phyloP scores from a whole-genome alignment of 2,329 filamentous ascomycete species.

The Kalmusia sp. region DNA sequence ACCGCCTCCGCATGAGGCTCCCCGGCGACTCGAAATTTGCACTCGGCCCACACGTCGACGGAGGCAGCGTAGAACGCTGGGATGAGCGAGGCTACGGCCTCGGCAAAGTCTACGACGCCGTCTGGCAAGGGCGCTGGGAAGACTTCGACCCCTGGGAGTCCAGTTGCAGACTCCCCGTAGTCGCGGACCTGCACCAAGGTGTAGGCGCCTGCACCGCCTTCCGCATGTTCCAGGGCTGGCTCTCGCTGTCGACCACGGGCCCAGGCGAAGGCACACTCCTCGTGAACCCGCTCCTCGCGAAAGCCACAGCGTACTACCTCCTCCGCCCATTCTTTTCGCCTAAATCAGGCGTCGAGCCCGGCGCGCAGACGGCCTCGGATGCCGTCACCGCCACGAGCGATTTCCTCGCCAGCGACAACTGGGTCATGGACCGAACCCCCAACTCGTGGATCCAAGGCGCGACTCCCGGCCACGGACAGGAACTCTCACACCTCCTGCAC shows the following conservation, averaged over 20 bases:
- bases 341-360: conserved; percentile 45
- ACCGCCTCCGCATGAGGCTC: conserved; percentile 61
- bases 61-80: conserved; percentile 60
- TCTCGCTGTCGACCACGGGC: conserved; percentile 76
- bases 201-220: conserved; percentile 85
- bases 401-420: conserved; percentile 64
- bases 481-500: conserved; percentile 69
- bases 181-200: conserved; percentile 79
- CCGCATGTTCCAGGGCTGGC: conserved; percentile 89
- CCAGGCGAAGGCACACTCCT: conserved; percentile 81
- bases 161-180: conserved; percentile 69
- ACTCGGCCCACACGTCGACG: conserved; percentile 64
- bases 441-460: conserved; percentile 73
- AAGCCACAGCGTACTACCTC: conserved; percentile 80
- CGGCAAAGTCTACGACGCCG: conserved; percentile 72
- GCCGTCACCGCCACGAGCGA: conserved; percentile 40
- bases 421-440: conserved; percentile 62
- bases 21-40: conserved; percentile 61
- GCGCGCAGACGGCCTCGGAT: conserved; percentile 41
- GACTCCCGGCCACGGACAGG: conserved; percentile 71
- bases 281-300: conserved; percentile 78
- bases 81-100: conserved; percentile 67
- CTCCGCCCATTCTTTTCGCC: conserved; percentile 83
- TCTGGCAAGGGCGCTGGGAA: conserved; percentile 81
- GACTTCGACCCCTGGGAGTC: conserved; percentile 83